Percentiles rank a stretch among this genome's conserved stretches.
Evolutionary conservation across 177 flowering plant species (phyloP).

Genomic region (Tripterygium wilfordii): DNA sequence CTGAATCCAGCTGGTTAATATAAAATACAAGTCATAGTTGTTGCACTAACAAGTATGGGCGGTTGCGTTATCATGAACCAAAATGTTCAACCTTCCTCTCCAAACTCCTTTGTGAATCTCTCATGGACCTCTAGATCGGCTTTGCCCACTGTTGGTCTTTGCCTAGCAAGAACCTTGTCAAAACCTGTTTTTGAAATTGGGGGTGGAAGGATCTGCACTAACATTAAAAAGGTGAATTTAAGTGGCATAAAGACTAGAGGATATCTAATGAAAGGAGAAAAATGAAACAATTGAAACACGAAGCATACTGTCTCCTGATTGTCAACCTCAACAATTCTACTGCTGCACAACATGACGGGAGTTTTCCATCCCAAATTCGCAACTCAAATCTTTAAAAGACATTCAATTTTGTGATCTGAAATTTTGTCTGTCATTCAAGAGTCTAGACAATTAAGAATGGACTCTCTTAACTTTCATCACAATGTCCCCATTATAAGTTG

Average conservation of each 20-base stretch:
- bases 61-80: not conserved
- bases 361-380: too few species aligned
- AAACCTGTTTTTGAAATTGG: constrained; percentile 77
- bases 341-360: too few species aligned
- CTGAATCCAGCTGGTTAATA: constrained; percentile 5
- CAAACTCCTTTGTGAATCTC: constrained; percentile 93
- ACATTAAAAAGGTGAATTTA: not conserved
- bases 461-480: too few species aligned
- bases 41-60: constrained; percentile 8
- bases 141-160: constrained; percentile 94
- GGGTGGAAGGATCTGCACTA: constrained; percentile 81
- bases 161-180: constrained; percentile 90
- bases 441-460: too few species aligned
- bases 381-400: too few species aligned
- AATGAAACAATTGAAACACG: not conserved
- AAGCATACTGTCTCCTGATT: not conserved
- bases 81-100: constrained; percentile 79
- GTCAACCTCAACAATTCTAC: too few species aligned
- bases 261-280: not conserved
- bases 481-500: too few species aligned
- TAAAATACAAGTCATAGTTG: constrained; percentile 15
- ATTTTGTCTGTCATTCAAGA: too few species aligned
- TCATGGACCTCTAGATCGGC: constrained; percentile 89
- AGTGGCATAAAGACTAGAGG: not conserved
- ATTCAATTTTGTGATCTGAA: too few species aligned